Base-by-base conservation (phyloP, 2,329 filamentous ascomycete genomes). In the Alternaria sp. region DNA sequence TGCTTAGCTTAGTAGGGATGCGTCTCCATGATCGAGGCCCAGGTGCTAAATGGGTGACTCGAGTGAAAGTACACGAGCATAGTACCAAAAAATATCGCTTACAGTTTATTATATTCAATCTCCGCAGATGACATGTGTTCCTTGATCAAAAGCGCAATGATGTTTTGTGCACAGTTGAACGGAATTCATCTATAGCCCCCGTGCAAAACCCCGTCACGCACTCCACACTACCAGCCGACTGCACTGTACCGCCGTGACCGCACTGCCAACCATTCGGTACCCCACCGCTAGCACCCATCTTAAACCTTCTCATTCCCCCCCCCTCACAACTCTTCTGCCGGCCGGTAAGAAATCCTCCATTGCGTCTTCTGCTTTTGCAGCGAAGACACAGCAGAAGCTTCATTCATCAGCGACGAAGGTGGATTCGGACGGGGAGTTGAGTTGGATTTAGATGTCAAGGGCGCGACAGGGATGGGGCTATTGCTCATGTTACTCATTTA, bases 371-470 rank as follows among this genome's bases (percentile, higher is more conserved):
- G n/a, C 26, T 29, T 13, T 2, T 13, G 9, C 1, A 1, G 2
- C 9, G 14, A 29, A 2, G 21, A 14, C 0, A 26, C 2, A 17
- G 4, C 11, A 13, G 41, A 31, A 29, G 3, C 6, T 17, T 2
- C 1, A 1, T 9, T 26, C 17, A 13, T 10, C 26, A 13, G 9
- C n/a, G 5, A 4, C 21, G 2, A 3, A 10, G 6, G 41, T 0
- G 2, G 40, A 41, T 0, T 11, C 23, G 21, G 40, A 42, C 1
- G 10, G 17, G 0, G 40, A 42, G 23, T 0, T 1, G 41, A 2
- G 9, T n/a, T 3, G 26, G 3, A 8, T 1, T 2, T 0, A 0
- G 0, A 4, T 3, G 41, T 21, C 1, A 45, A 29, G 17, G 9
- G 1, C 5, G 29, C 28, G 5, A 45, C 26, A 13, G 9, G 23